These are phyloP conservation scores for Termitomyces sp. DNA, from an alignment of 768 basidiomycete species.

Conservation along the genomic window DNA sequence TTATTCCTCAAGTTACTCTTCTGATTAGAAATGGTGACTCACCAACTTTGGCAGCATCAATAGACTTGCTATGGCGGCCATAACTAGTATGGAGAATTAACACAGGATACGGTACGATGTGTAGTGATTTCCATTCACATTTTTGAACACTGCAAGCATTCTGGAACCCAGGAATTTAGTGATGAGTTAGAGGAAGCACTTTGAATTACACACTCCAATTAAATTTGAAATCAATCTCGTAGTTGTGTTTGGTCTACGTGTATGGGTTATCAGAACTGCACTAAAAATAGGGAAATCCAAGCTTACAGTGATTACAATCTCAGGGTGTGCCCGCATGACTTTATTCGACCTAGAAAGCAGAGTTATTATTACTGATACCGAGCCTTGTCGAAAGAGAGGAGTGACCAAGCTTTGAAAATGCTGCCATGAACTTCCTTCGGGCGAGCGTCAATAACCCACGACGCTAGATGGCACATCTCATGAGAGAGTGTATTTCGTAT, in stretches of 20 bases:
- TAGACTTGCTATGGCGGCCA: conserved; percentile 71
- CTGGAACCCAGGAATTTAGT: conserved; percentile 25
- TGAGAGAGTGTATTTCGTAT: conserved; percentile 81
- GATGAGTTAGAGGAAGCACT: conserved; percentile 1
- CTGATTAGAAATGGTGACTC: conserved; percentile 17
- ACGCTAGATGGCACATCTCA: conserved; percentile 90
- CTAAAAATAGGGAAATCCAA: background rate
- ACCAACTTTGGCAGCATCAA: conserved; percentile 60
- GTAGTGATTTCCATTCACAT: conserved; percentile 34
- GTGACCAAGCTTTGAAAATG: conserved; percentile 66
- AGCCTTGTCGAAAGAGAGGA: background rate
- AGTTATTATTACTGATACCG: background rate
- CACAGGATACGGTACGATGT: background rate
- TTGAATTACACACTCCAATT: conserved; percentile 56
- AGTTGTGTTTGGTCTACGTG: conserved; percentile 60
- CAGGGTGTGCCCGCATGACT: conserved; percentile 62
- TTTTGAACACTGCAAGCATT: conserved; percentile 58
- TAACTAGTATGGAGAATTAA: conserved; percentile 37
- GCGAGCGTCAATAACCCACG: conserved; percentile 72
- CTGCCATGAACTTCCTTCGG: conserved; percentile 70
- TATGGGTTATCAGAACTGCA: background rate
- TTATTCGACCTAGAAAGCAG: conserved; percentile 48
- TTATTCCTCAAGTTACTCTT: background rate
- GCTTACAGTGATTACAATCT: conserved; percentile 67
- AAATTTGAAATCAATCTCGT: conserved; percentile 69